phyloP scores from a whole-genome alignment of 2,329 filamentous ascomycete species.

The Zymoseptoria crescenta region DNA sequence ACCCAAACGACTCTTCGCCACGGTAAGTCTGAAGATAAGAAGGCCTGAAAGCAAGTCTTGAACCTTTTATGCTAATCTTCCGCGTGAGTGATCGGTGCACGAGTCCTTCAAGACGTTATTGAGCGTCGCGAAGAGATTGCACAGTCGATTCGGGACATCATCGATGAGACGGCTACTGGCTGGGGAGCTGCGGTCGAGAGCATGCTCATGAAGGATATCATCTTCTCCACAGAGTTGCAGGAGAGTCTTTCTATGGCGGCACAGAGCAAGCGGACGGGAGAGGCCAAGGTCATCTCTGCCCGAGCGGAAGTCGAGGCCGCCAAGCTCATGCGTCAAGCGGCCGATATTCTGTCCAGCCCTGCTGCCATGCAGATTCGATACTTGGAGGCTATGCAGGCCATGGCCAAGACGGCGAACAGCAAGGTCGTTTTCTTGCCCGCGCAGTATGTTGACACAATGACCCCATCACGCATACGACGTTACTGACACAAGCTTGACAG shows the following conservation, averaged over 20 bases:
- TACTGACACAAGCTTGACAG: background rate
- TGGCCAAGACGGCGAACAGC: constrained; percentile 87
- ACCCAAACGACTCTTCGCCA: constrained; percentile 97
- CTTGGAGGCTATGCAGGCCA: constrained; percentile 96
- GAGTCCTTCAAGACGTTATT: constrained; percentile 90
- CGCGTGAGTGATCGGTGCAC: too few species aligned
- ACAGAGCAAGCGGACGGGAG: constrained; percentile 95
- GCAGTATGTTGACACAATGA: constrained; percentile 29
- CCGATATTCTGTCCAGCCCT: constrained; percentile 83
- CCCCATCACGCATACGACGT: background rate
- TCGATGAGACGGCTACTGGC: constrained; percentile 84
- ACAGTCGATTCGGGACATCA: constrained; percentile 90
- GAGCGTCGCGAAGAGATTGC: constrained; percentile 97
- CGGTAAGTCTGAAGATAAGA: constrained; percentile 30
- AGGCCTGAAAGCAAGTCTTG: background rate
- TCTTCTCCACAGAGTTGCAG: constrained; percentile 92
- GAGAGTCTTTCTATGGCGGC: constrained; percentile 97
- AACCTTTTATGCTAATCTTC: too few species aligned
- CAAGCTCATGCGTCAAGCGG: constrained; percentile 83
- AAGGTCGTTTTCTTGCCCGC: constrained; percentile 77
- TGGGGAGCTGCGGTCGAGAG: constrained; percentile 97
- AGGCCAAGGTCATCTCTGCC: constrained; percentile 96
- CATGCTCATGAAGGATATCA: constrained; percentile 99
- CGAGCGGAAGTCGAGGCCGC: constrained; percentile 94
- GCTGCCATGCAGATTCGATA: constrained; percentile 98